phyloP scores from a whole-genome alignment of 2,329 filamentous ascomycete species.

The Verticillium alfalfae region DNA sequence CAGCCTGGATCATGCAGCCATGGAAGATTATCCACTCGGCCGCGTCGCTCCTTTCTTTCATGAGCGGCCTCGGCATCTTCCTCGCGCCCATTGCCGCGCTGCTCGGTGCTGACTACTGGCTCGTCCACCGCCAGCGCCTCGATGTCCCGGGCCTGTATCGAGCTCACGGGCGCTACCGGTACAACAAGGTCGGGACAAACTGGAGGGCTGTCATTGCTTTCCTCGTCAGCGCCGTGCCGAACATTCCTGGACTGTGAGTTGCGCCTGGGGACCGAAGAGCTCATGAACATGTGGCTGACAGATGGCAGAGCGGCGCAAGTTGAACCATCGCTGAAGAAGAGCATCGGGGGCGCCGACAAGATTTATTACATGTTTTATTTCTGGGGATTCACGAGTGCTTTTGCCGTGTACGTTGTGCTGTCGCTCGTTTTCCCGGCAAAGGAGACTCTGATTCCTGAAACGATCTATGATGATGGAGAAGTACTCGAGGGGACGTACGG shows the following conservation, averaged over 20 bases:
- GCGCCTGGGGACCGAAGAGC: not conserved
- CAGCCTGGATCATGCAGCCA: slow-evolving; percentile 54
- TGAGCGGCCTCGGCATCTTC: slow-evolving; percentile 56
- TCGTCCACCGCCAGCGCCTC: slow-evolving; percentile 47
- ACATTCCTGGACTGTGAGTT: slow-evolving; percentile 44
- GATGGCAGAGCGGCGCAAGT: not conserved
- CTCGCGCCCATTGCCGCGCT: slow-evolving; percentile 59
- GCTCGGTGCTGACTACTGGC: slow-evolving; percentile 55
- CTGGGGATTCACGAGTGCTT: slow-evolving; percentile 27
- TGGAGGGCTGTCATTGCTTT: slow-evolving; percentile 56
- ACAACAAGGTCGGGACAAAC: slow-evolving; percentile 40
- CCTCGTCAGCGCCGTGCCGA: slow-evolving; percentile 49
- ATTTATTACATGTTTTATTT: slow-evolving; percentile 29
- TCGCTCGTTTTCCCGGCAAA: slow-evolving; percentile 23
- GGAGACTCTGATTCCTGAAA: slow-evolving; percentile 19
- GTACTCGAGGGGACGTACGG: not conserved
- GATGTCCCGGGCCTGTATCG: slow-evolving; percentile 31
- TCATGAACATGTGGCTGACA: not conserved
- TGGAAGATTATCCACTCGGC: slow-evolving; percentile 62
- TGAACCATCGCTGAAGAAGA: not conserved
- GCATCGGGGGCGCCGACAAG: slow-evolving; percentile 21
- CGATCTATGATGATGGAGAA: slow-evolving; percentile 21
- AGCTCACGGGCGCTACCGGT: slow-evolving; percentile 37
- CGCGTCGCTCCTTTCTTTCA: slow-evolving; percentile 55
- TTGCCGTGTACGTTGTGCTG: slow-evolving; percentile 21